A percentile compares a stretch with the other conserved stretches of the same genome.
These are phyloP conservation scores for Leavenworthia alabamica DNA, from an alignment of 345 rosid species.

Conservation along the genomic window DNA sequence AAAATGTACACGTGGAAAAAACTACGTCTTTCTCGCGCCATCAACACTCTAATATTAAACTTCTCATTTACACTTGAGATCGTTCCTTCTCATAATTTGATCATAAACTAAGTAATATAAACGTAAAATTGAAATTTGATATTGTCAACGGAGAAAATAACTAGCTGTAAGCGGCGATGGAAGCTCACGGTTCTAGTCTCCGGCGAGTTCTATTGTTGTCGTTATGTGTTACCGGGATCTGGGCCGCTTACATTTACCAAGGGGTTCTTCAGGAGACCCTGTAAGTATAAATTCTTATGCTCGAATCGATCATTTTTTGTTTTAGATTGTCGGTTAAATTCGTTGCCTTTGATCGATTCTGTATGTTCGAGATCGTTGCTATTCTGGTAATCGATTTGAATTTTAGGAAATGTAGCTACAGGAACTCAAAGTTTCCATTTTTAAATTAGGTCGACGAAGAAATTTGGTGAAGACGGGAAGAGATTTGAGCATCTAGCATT, in stretches of 20 bases:
- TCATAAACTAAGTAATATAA: constrained; percentile 3
- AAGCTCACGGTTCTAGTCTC: constrained; percentile 64
- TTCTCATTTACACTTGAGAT: constrained; percentile 8
- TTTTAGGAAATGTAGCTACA: not conserved
- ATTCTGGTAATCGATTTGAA: not conserved
- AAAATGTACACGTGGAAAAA: constrained; percentile 31
- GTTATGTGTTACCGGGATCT: constrained; percentile 85
- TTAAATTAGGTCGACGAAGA: constrained; percentile 68
- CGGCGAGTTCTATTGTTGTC: constrained; percentile 59
- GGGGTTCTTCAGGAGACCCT: constrained; percentile 84
- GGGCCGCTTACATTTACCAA: constrained; percentile 85
- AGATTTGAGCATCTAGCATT: constrained; percentile 91
- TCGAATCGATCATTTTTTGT: constrained; percentile 1
- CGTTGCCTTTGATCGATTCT: no score
- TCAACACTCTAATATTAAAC: constrained; percentile 9
- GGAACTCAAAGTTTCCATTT: not conserved
- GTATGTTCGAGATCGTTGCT: no score
- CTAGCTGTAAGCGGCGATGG: constrained; percentile 31
- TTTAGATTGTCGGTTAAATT: no score
- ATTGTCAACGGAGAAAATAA: constrained; percentile 11
- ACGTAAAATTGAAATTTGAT: not conserved
- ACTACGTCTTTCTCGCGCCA: constrained; percentile 45
- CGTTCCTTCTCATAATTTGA: constrained; percentile 13
- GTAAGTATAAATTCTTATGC: constrained; percentile 32
- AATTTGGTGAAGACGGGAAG: constrained; percentile 74